Conservation (phyloP, 352 stramenopile genomes). For the Halophytophthora batemanensis region DNA sequence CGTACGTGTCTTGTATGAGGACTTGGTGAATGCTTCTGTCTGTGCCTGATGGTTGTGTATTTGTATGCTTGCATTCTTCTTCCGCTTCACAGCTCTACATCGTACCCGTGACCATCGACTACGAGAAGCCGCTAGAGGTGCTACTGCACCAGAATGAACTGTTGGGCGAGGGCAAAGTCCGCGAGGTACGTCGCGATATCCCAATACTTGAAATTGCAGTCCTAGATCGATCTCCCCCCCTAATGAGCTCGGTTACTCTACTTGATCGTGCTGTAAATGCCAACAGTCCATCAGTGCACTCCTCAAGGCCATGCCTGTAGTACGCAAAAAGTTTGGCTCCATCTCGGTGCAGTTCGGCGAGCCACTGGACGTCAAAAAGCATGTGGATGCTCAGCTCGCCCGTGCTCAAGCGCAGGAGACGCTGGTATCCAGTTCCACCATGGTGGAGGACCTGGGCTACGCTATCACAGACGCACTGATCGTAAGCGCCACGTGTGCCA, state of each 20-base stretch:
- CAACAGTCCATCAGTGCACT: constrained; percentile 65
- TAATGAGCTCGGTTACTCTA: background rate
- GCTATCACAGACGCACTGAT: constrained; percentile 75
- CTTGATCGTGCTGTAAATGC: too few species aligned
- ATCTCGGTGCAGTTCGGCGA: constrained; percentile 76
- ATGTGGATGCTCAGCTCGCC: constrained; percentile 27
- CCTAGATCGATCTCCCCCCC: constrained; percentile 1
- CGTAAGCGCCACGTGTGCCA: constrained; percentile 58
- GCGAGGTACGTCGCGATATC: constrained; percentile 39
- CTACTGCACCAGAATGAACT: constrained; percentile 81
- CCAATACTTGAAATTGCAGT: background rate
- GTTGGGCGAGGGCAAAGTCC: constrained; percentile 75
- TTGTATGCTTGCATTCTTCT: too few species aligned
- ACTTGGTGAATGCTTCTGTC: background rate
- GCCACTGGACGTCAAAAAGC: constrained; percentile 64
- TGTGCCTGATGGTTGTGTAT: constrained; percentile 1
- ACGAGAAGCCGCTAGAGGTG: constrained; percentile 82
- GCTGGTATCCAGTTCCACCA: constrained; percentile 29
- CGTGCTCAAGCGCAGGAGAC: constrained; percentile 27
- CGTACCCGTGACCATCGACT: constrained; percentile 85
- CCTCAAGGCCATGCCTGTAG: constrained; percentile 61
- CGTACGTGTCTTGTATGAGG: constrained; percentile 31
- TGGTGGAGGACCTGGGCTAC: constrained; percentile 71
- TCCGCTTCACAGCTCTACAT: constrained; percentile 51
- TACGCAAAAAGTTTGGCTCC: constrained; percentile 79